phyloP scores from a whole-genome alignment of 2,329 filamentous ascomycete species.

The Polytolypa hystricis region DNA sequence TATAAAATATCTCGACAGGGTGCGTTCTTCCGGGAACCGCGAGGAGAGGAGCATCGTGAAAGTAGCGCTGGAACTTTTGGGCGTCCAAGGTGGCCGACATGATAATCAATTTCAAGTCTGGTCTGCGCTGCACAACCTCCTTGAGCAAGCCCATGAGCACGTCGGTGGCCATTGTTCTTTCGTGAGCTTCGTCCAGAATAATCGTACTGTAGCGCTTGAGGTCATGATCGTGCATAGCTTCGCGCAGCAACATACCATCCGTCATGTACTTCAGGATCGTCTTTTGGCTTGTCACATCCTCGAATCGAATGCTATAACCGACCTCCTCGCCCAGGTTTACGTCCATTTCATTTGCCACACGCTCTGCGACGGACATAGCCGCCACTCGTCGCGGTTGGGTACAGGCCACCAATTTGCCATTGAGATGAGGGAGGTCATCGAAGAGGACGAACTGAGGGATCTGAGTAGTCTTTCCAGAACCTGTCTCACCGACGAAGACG shows the following conservation, averaged over 20 bases:
- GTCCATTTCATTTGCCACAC: slow-evolving; percentile 95
- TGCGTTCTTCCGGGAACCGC: slow-evolving; percentile 91
- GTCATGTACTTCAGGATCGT: slow-evolving; percentile 99
- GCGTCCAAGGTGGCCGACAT: slow-evolving; percentile 98
- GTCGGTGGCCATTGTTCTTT: slow-evolving; percentile 92
- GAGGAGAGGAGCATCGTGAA: slow-evolving; percentile 84
- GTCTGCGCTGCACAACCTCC: slow-evolving; percentile 67
- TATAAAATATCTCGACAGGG: slow-evolving; percentile 98
- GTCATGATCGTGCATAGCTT: slow-evolving; percentile 92
- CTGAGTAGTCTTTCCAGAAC: slow-evolving; percentile 98
- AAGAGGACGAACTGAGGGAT: slow-evolving; percentile 97
- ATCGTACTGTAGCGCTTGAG: slow-evolving; percentile 92
- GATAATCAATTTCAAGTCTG: slow-evolving; percentile 95
- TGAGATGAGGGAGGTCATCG: slow-evolving; percentile 82
- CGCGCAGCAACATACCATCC: slow-evolving; percentile 92
- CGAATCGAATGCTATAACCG: slow-evolving; percentile 97
- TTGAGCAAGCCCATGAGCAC: slow-evolving; percentile 95
- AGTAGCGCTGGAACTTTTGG: slow-evolving; percentile 96
- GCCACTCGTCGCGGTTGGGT: slow-evolving; percentile 96
- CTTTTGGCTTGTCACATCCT: slow-evolving; percentile 79
- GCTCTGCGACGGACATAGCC: slow-evolving; percentile 96
- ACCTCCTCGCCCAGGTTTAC: slow-evolving; percentile 87
- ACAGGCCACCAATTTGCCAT: slow-evolving; percentile 85
- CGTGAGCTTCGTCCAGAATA: slow-evolving; percentile 97
- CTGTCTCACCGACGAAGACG: slow-evolving; percentile 97